phyloP scores from a whole-genome alignment of 73 alveolate genomes.

The Paramecium biaurelia region DNA sequence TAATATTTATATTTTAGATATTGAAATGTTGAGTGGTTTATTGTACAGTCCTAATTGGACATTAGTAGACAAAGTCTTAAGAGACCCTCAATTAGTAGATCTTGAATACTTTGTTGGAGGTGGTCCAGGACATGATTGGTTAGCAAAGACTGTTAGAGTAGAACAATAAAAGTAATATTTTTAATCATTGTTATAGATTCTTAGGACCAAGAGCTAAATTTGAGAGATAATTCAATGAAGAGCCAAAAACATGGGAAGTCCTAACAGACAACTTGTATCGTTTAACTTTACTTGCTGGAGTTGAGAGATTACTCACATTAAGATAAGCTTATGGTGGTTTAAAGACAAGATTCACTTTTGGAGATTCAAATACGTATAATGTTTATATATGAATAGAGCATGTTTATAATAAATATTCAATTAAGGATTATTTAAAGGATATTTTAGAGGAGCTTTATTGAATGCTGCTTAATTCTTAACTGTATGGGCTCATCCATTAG shows the following conservation, averaged over 20 bases:
- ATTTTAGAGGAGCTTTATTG: slow-evolving; percentile 63
- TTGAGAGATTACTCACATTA: slow-evolving; percentile 60
- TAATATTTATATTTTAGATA: background rate
- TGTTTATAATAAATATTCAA: slow-evolving; percentile 48
- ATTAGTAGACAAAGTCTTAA: background rate
- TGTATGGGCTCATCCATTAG: slow-evolving; percentile 46
- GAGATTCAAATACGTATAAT: slow-evolving; percentile 44
- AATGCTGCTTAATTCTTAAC: slow-evolving; percentile 36
- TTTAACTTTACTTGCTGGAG: slow-evolving; percentile 61
- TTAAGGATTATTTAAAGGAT: slow-evolving; percentile 61
- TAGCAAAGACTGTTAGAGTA: background rate
- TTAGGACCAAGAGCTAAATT: background rate
- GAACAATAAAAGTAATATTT: slow-evolving; percentile 16
- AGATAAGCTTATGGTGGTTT: slow-evolving; percentile 63
- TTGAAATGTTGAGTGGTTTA: background rate
- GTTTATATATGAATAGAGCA: slow-evolving; percentile 26
- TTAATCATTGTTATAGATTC: background rate
- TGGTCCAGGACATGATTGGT: slow-evolving; percentile 50
- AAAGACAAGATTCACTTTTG: slow-evolving; percentile 59
- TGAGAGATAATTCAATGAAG: slow-evolving; percentile 12
- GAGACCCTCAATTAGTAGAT: slow-evolving; percentile 36
- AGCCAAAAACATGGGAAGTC: slow-evolving; percentile 51
- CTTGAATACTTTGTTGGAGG: slow-evolving; percentile 45
- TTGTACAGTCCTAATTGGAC: slow-evolving; percentile 34
- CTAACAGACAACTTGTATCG: slow-evolving; percentile 48